These are phyloP conservation scores for Polychaeton citri DNA, from an alignment of 2,329 filamentous ascomycete species.

Conservation along the genomic window DNA sequence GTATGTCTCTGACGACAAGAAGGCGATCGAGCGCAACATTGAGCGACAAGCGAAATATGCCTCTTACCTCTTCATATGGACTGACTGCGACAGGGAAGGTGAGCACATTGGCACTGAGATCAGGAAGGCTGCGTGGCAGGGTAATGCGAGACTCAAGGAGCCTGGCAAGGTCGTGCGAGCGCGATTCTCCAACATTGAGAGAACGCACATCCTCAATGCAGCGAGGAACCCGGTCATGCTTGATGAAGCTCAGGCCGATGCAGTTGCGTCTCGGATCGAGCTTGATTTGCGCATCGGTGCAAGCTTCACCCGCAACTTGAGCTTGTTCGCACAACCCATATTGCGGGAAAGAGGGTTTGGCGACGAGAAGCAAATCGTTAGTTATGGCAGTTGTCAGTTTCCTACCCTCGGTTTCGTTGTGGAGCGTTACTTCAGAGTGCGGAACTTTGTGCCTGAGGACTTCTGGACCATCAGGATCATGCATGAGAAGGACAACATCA, in stretches of 20 bases:
- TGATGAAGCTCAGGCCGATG: conserved; percentile 75
- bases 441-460: conserved; percentile 80
- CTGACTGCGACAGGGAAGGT: conserved; percentile 93
- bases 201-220: conserved; percentile 78
- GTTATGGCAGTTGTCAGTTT: conserved; percentile 68
- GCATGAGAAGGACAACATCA: conserved; percentile 62
- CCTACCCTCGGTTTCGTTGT: conserved; percentile 95
- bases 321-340: conserved; percentile 59
- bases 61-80: conserved; percentile 87
- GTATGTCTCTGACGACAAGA: conserved; percentile 59
- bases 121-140: conserved; percentile 60
- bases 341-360: conserved; percentile 56
- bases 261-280: conserved; percentile 80
- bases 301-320: conserved; percentile 82
- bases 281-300: conserved; percentile 85
- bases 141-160: conserved; percentile 51
- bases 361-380: conserved; percentile 49
- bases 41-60: conserved; percentile 59
- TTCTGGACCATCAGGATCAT: conserved; percentile 89
- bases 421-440: conserved; percentile 84
- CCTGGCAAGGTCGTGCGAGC: conserved; percentile 61
- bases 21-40: conserved; percentile 73
- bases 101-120: conserved; percentile 94
- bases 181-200: conserved; percentile 89
- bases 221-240: conserved; percentile 63